Percentiles rank a stretch among this genome's conserved stretches.
Conservation (phyloP, 2,329 filamentous ascomycete genomes). For the Podosphaera aphanis region DNA sequence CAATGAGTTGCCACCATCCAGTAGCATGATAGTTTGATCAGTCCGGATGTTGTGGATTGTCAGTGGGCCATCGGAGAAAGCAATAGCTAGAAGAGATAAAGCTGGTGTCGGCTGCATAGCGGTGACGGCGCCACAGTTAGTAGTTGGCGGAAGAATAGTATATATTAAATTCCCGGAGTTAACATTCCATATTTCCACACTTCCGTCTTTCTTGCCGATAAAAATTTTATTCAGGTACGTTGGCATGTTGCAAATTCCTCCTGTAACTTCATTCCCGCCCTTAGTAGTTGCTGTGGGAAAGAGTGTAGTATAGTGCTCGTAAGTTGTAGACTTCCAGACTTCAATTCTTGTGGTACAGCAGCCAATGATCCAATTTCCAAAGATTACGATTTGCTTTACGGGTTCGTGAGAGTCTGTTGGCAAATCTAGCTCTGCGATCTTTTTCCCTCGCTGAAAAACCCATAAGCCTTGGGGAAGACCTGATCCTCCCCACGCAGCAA, state of each 20-base stretch:
- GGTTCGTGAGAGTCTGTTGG: constrained; percentile 43
- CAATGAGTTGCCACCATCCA: constrained; percentile 43
- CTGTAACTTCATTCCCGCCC: constrained; percentile 46
- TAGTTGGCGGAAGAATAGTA: constrained; percentile 55
- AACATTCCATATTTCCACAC: constrained; percentile 92
- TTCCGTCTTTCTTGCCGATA: constrained; percentile 65
- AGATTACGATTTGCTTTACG: constrained; percentile 54
- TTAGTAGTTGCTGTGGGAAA: constrained; percentile 29
- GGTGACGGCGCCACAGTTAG: constrained; percentile 58
- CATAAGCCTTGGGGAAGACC: constrained; percentile 45
- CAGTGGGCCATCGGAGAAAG: constrained; percentile 59
- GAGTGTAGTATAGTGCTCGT: constrained; percentile 80
- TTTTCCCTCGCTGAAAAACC: constrained; percentile 81
- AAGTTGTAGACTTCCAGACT: constrained; percentile 64
- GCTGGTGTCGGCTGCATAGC: constrained; percentile 67
- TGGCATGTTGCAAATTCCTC: constrained; percentile 66
- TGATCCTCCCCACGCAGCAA: constrained; percentile 67
- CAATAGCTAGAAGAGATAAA: constrained; percentile 66
- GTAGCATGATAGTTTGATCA: constrained; percentile 46
- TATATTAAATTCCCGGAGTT: constrained; percentile 81
- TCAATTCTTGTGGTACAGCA: constrained; percentile 55
- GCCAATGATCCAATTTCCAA: constrained; percentile 79
- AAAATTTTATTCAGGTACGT: constrained; percentile 94
- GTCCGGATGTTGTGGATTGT: constrained; percentile 61
- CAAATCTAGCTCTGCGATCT: constrained; percentile 48